Evolutionary conservation across 768 basidiomycete genomes (phyloP), one percentile per base, ranked within the genome.

Genomic region (Tricholoma bakamatsutake): DNA sequence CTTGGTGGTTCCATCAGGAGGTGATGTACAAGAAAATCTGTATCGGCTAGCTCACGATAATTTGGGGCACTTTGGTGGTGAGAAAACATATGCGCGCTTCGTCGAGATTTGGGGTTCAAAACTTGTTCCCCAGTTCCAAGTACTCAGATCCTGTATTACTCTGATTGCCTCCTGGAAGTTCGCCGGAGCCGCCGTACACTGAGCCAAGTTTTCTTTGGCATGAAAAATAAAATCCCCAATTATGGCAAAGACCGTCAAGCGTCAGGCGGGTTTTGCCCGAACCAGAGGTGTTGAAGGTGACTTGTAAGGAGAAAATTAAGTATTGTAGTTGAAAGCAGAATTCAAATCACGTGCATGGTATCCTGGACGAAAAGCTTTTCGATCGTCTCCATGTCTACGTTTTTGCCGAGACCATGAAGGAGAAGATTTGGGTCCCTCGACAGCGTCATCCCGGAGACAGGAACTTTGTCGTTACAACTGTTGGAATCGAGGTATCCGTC

Each of bases 201-300:
- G 46, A 31, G 30, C 17, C 46, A 27, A 12, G 46, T 31, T 47
- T 47, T 27, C 21, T 47, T 31, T 31, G 24, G 21, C 46, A 83
- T 73, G 73, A 75, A 8, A 54, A 34, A 54, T 58, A 58, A n/a
- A 58, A 12, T 11, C 57, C 57, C 57, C 57, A 58, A 13, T 57
- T 48, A 5, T 50, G 28, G 28, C 52, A 57, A 5, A 57, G 57
- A 33, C 57, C 57, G 50, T 58, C 53, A 31, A 18, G 50, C 8
- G 54, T 8, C 24, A 58, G 45, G 13, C 57, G 57, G 7, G 53
- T 55, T 43, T 58, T 58, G 9, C 57, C 54, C 0, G 57, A 55
- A 4, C 33, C 57, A 0, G 57, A 51, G 11, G 54, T 18, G 30
- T 31, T 17, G 42, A 8, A 43, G 24, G 30, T 47, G 46, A 31